phyloP scores from a whole-genome alignment of 2,329 filamentous ascomycete species.

The Fusarium sp. region DNA sequence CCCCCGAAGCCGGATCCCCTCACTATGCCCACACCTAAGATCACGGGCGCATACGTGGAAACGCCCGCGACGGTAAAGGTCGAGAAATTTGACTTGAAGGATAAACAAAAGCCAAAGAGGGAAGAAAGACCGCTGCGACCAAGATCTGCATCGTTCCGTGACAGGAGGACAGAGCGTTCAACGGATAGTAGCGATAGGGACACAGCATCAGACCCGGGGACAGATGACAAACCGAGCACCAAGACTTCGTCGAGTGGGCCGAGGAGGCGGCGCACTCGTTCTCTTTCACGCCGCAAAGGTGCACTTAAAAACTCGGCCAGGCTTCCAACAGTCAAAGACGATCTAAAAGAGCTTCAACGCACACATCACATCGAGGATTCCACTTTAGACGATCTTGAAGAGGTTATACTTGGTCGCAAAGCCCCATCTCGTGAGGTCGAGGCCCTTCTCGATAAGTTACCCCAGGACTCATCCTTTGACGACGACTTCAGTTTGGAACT shows the following conservation, averaged over 20 bases:
- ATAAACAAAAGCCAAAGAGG: conserved; percentile 32
- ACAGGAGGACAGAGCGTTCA: conserved; percentile 43
- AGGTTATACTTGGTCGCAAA: conserved; percentile 58
- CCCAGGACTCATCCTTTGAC: conserved; percentile 38
- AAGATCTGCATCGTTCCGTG: conserved; percentile 41
- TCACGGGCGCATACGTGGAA: conserved; percentile 68
- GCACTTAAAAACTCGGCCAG: conserved; percentile 65
- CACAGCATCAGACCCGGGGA: conserved; percentile 50
- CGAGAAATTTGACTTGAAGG: conserved; percentile 47
- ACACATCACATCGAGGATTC: conserved; percentile 68
- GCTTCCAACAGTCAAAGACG: conserved; percentile 66
- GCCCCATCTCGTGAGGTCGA: conserved; percentile 43
- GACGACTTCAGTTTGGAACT: conserved; percentile 44
- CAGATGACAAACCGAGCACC: conserved; percentile 42
- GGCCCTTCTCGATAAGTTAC: conserved; percentile 43
- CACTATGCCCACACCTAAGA: conserved; percentile 64
- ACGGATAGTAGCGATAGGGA: conserved; percentile 44
- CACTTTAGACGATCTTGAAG: conserved; percentile 68
- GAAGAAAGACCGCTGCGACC: conserved; percentile 23
- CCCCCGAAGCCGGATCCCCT: conserved; percentile 58
- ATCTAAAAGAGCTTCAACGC: conserved; percentile 64
- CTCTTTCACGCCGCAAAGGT: conserved; percentile 58
- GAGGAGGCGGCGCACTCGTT: conserved; percentile 51
- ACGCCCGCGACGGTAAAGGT: conserved; percentile 63
- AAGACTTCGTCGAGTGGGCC: conserved; percentile 40